phyloP scores from a whole-genome alignment of 1,139 yeast genomes.

The Pichia sp. region DNA sequence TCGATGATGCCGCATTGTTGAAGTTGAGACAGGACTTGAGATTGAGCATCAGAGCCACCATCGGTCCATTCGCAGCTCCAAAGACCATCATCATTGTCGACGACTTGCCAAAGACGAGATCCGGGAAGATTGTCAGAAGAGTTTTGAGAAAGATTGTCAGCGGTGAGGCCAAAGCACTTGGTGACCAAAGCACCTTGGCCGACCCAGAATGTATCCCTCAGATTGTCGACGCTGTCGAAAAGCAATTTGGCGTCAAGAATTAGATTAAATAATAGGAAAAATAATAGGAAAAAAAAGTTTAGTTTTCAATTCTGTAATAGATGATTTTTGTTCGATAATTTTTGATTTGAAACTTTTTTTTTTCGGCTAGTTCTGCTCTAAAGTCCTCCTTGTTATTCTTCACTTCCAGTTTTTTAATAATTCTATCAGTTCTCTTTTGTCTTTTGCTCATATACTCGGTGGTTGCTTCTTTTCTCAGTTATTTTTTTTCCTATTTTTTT shows the following conservation, averaged over 20 bases:
- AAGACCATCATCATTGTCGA: conserved; percentile 80
- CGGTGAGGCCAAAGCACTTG: conserved; percentile 87
- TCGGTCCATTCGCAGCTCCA: conserved; percentile 99
- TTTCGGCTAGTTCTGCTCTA: not conserved
- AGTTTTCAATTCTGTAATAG: not conserved
- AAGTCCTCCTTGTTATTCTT: not conserved
- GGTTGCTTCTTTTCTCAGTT: not conserved
- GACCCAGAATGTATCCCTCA: conserved; percentile 83
- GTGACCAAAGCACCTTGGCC: conserved; percentile 87
- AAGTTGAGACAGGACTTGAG: conserved; percentile 78
- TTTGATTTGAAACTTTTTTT: not conserved
- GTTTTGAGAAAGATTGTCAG: conserved; percentile 88
- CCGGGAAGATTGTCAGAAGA: conserved; percentile 98
- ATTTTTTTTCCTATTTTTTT: not conserved
- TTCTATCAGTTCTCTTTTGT: not conserved
- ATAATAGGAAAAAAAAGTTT: not conserved
- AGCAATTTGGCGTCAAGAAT: conserved; percentile 49
- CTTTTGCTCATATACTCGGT: not conserved
- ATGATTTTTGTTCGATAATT: not conserved
- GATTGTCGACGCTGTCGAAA: conserved; percentile 51
- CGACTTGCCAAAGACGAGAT: conserved; percentile 96
- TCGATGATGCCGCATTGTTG: conserved; percentile 43
- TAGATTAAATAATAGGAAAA: conserved; percentile 10
- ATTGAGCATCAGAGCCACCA: conserved; percentile 84
- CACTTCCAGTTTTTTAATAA: not conserved